Evolutionary conservation across 441 rosid genomes (phyloP).

Genomic region (Bruguiera hainesii): DNA sequence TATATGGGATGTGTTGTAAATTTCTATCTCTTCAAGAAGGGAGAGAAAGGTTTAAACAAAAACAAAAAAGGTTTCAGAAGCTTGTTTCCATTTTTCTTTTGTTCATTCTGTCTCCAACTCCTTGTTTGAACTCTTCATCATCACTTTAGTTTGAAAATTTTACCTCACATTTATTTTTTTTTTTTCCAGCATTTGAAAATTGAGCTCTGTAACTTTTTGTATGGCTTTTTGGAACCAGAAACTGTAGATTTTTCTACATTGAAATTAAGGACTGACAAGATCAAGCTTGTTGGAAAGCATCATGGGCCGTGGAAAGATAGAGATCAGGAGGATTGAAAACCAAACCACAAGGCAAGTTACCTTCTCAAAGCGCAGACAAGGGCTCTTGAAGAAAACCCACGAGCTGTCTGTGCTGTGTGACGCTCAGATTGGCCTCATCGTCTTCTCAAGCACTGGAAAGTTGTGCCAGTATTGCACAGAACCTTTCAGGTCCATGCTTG

Average conservation of each 20-base stretch:
- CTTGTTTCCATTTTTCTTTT: constrained; percentile 19
- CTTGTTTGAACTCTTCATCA: constrained; percentile 11
- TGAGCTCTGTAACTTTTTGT: neutral
- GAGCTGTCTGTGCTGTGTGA: constrained; percentile 71
- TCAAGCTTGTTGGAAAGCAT: neutral
- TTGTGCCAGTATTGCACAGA: constrained; percentile 56
- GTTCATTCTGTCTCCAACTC: constrained; percentile 20
- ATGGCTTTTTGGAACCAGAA: constrained; percentile 17
- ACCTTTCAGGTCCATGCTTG: constrained; percentile 38
- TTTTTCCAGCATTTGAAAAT: constrained; percentile 14
- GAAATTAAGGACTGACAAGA: constrained; percentile 5
- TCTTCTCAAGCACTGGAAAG: constrained; percentile 74
- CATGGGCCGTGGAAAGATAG: constrained; percentile 77
- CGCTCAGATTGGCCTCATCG: constrained; percentile 67
- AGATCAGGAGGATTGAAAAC: constrained; percentile 66
- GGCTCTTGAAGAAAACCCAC: constrained; percentile 68
- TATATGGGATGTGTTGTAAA: neutral
- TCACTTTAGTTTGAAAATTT: neutral
- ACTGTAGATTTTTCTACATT: neutral
- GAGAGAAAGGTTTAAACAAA: constrained; percentile 9
- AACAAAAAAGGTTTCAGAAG: constrained; percentile 17
- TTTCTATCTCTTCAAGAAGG: neutral
- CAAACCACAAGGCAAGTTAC: constrained; percentile 75
- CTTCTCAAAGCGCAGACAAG: constrained; percentile 59
- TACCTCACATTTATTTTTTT: neutral